Evolutionary conservation across 2,329 filamentous ascomycete species (phyloP).

Genomic region (Aureobasidium musti): DNA sequence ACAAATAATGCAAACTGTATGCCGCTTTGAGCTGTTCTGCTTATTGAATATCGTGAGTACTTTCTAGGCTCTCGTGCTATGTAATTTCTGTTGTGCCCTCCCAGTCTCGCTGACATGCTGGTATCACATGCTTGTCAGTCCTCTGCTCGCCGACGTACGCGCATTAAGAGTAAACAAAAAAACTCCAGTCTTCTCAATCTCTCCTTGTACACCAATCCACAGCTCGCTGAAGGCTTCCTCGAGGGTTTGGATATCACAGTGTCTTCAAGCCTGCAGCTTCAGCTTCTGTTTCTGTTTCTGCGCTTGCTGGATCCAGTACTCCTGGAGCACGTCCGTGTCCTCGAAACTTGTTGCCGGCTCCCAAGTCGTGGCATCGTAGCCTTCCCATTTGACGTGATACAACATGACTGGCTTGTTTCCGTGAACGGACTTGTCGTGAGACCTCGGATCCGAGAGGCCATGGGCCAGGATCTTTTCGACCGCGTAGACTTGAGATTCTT

Average conservation of each 20-base stretch:
- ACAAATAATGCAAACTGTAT: neutral
- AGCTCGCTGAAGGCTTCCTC: neutral
- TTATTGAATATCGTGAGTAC: neutral
- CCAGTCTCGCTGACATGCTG: no score
- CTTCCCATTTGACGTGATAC: slow-evolving; percentile 42
- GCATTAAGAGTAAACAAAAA: neutral
- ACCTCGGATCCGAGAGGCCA: slow-evolving; percentile 38
- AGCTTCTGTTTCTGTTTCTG: slow-evolving; percentile 1
- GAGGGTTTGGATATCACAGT: neutral
- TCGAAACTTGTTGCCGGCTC: slow-evolving; percentile 40
- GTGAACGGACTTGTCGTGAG: slow-evolving; percentile 34
- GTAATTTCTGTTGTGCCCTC: neutral
- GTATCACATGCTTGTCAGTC: neutral
- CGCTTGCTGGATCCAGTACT: slow-evolving; percentile 33
- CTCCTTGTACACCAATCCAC: neutral
- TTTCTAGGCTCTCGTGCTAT: neutral
- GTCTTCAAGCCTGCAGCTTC: neutral
- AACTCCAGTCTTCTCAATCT: no score
- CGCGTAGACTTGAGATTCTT: slow-evolving; percentile 30
- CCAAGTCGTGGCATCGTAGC: slow-evolving; percentile 39
- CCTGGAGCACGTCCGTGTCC: slow-evolving; percentile 35
- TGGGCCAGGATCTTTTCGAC: slow-evolving; percentile 40
- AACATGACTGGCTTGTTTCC: slow-evolving; percentile 38
- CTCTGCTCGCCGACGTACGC: neutral
- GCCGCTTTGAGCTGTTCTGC: neutral